Conservation (phyloP, 1,139 yeast genomes). For the Kurtzmaniella quercitrusa region DNA sequence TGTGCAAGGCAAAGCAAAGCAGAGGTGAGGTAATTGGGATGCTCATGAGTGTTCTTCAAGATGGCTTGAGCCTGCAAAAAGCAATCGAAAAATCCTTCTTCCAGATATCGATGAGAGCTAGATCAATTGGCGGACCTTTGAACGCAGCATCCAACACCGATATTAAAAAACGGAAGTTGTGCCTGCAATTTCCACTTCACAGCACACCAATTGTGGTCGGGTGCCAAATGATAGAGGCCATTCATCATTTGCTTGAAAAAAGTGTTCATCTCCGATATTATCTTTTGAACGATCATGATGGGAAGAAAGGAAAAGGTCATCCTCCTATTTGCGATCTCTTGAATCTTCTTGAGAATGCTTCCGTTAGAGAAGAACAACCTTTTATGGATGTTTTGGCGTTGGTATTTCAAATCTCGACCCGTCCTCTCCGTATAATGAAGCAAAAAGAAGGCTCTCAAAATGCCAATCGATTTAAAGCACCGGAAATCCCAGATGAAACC, state of each 20-base stretch:
- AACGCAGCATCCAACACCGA: constrained; percentile 8
- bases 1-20: constrained; percentile 77
- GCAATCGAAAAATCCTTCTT: constrained; percentile 64
- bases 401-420: constrained; percentile 71
- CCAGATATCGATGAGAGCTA: constrained; percentile 43
- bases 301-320: constrained; percentile 40
- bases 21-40: constrained; percentile 73
- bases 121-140: constrained; percentile 6
- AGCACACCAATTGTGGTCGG: constrained; percentile 70
- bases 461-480: constrained; percentile 42
- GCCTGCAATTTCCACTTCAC: constrained; percentile 49
- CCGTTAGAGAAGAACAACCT: constrained; percentile 67
- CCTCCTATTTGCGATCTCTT: constrained; percentile 69
- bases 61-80: constrained; percentile 61
- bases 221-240: constrained; percentile 71
- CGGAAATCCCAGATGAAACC: constrained; percentile 61
- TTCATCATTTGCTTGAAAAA: constrained; percentile 67
- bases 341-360: constrained; percentile 55
- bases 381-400: constrained; percentile 75
- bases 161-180: constrained; percentile 9
- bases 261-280: constrained; percentile 70
- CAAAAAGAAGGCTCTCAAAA: constrained; percentile 18
- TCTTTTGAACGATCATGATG: constrained; percentile 80
- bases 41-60: constrained; percentile 66
- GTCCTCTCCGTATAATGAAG: constrained; percentile 57